Base-by-base conservation (phyloP, 345 rosid genomes). In the Linum tenue region DNA sequence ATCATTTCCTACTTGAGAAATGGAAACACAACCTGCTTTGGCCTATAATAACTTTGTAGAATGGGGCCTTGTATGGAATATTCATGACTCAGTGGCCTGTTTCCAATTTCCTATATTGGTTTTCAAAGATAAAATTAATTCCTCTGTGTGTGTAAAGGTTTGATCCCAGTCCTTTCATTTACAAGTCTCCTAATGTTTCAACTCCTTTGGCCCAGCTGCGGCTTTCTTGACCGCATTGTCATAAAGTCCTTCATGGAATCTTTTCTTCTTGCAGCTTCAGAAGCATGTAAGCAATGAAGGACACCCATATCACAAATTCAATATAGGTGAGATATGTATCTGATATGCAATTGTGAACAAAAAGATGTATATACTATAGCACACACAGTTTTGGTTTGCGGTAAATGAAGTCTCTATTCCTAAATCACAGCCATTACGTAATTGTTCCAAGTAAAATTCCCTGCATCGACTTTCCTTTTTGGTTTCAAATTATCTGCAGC, bases 291-390 rank as follows among this genome's bases (percentile, higher is more conserved):
- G 90, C 71, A 72, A 58, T 68, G 84, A 85, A 82, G 83, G 78
- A 58, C 94, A 89, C 67, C 97, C 98, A 42, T 92, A 67, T 78
- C 98, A 92, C 76, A 92, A 90, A 63, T 92, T 92, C 63, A 75
- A 87, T 81, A 89, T 97, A 73, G 98, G 98, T 92, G 36, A 67
- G 77, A 12, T 37, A 55, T 8, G 55, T 14, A 39, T 41, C 68
- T 55, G 31, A 17, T 48, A 8, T 41, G 1, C 44, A 41, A 0
- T 41, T 41, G 44, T 41, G 44, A 22, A 22, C 1, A 1, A 1
- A 22, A 22, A 22, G 31, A 22, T 22, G 31, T 22, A 22, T 22
- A 22, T 22, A 9, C 53, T 48, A 12, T 11, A 43, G 9, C 10
- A 11, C 6, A 43, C 50, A 43, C 10, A 0, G 10, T 43, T 2